A percentile compares a stretch with the other conserved stretches of the same genome.
Evolutionary conservation across 768 basidiomycete species (phyloP).

Genomic region (Cystobasidium ongulense): DNA sequence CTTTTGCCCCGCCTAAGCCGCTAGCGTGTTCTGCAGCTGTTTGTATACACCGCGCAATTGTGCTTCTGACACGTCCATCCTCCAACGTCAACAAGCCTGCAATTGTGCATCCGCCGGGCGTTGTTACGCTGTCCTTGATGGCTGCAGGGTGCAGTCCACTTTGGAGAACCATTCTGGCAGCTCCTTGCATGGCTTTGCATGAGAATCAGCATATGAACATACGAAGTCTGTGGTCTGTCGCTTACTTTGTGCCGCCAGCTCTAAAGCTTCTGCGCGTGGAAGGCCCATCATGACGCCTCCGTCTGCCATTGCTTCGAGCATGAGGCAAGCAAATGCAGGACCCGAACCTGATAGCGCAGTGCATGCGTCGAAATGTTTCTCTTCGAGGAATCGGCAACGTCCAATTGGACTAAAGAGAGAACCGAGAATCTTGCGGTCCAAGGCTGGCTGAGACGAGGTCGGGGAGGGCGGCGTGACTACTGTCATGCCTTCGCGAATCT

Average conservation of each 20-base stretch:
- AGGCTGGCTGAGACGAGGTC: slow-evolving; percentile 51
- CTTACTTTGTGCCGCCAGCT: slow-evolving; percentile 86
- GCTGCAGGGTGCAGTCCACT: slow-evolving; percentile 85
- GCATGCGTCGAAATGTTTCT: slow-evolving; percentile 97
- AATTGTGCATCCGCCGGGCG: slow-evolving; percentile 96
- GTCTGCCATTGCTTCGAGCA: slow-evolving; percentile 97
- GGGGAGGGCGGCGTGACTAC: slow-evolving; percentile 67
- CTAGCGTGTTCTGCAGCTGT: slow-evolving; percentile 82
- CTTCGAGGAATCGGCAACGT: slow-evolving; percentile 87
- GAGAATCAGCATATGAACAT: neutral
- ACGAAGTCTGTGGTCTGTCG: neutral
- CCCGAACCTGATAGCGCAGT: slow-evolving; percentile 93
- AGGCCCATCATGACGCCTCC: slow-evolving; percentile 99
- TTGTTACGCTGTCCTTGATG: slow-evolving; percentile 97
- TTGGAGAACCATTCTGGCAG: slow-evolving; percentile 88
- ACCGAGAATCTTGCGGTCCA: slow-evolving; percentile 64
- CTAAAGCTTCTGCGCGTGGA: slow-evolving; percentile 83
- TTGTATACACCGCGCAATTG: slow-evolving; percentile 90
- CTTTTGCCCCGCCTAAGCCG: slow-evolving; percentile 55
- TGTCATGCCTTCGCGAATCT: slow-evolving; percentile 99
- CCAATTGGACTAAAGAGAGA: slow-evolving; percentile 97
- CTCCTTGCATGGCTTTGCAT: slow-evolving; percentile 74
- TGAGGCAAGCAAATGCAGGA: slow-evolving; percentile 91
- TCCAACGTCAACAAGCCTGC: slow-evolving; percentile 92
- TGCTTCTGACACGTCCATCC: slow-evolving; percentile 84